phyloP scores from a whole-genome alignment of 805 yeast species.

The Sungouiella blattae region DNA sequence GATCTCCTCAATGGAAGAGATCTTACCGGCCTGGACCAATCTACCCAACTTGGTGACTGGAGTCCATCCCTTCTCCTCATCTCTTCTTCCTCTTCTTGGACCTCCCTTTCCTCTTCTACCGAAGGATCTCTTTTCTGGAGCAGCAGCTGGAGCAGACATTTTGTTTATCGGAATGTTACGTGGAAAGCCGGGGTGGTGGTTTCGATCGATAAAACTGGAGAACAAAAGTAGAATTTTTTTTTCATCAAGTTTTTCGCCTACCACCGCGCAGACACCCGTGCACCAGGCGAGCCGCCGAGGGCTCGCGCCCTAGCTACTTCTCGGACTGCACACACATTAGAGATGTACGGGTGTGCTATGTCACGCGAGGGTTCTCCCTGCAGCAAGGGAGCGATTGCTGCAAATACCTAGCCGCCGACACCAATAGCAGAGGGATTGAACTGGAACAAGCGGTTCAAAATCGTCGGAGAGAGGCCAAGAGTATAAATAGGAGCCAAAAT shows the following conservation, averaged over 20 bases:
- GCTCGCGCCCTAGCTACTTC: no score
- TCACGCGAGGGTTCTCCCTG: no score
- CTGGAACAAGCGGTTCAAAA: no score
- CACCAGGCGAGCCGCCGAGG: no score
- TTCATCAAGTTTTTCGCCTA: neutral
- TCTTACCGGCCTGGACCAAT: slow-evolving; percentile 98
- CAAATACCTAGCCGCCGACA: no score
- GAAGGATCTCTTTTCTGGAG: slow-evolving; percentile 46
- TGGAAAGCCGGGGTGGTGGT: slow-evolving; percentile 72
- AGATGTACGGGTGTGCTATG: no score
- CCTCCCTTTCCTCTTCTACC: slow-evolving; percentile 59
- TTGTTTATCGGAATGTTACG: slow-evolving; percentile 61
- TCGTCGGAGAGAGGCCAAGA: no score
- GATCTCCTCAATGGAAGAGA: slow-evolving; percentile 94
- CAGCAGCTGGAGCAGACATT: slow-evolving; percentile 46
- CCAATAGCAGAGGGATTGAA: no score
- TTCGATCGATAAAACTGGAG: slow-evolving; percentile 51
- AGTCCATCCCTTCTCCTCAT: slow-evolving; percentile 98
- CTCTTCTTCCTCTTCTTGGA: slow-evolving; percentile 59
- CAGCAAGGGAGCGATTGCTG: no score
- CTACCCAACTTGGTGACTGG: slow-evolving; percentile 99
- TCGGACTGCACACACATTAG: no score
- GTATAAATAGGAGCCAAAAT: no score
- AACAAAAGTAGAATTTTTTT: slow-evolving; percentile 6
- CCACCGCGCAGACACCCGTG: neutral